Conservation (phyloP, 2,329 filamentous ascomycete species). For the Nigrospora osmanthi region DNA sequence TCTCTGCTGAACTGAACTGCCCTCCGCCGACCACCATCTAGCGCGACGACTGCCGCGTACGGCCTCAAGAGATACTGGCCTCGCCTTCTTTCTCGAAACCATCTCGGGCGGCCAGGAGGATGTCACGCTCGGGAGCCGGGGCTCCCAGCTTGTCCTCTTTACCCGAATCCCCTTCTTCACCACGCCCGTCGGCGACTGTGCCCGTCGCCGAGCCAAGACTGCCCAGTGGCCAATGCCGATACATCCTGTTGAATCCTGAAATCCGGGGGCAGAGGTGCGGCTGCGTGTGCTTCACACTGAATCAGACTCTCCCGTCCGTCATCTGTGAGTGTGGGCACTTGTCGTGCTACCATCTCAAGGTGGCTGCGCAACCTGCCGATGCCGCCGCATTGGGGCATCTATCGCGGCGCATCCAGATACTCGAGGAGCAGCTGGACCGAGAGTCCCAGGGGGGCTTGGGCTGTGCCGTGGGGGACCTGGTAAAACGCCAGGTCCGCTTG, state of each 20-base stretch:
- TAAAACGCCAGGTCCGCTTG: constrained; percentile 38
- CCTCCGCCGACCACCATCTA: no score
- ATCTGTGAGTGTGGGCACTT: constrained; percentile 53
- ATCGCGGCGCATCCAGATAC: constrained; percentile 32
- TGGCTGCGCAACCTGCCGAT: constrained; percentile 33
- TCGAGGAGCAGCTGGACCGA: constrained; percentile 34
- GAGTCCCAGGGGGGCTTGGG: constrained; percentile 28
- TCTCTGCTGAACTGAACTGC: no score
- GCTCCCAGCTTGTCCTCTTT: no score
- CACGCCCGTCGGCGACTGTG: background rate
- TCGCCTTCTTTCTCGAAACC: no score
- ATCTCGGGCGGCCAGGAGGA: no score
- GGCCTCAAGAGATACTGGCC: no score
- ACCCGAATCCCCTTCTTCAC: no score
- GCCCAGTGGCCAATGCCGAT: constrained; percentile 51
- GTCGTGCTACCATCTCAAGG: constrained; percentile 48
- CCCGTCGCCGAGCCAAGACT: constrained; percentile 36
- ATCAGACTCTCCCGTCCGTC: constrained; percentile 43
- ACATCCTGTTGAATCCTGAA: constrained; percentile 48
- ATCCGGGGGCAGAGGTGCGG: constrained; percentile 51
- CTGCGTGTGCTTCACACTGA: constrained; percentile 49
- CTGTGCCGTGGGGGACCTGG: constrained; percentile 18
- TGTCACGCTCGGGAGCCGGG: no score
- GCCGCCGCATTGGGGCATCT: constrained; percentile 40
- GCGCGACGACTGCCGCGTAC: no score